Evolutionary conservation across 345 rosid genomes (phyloP), one percentile per base, ranked within the genome.

Genomic region (Salix udensis): DNA sequence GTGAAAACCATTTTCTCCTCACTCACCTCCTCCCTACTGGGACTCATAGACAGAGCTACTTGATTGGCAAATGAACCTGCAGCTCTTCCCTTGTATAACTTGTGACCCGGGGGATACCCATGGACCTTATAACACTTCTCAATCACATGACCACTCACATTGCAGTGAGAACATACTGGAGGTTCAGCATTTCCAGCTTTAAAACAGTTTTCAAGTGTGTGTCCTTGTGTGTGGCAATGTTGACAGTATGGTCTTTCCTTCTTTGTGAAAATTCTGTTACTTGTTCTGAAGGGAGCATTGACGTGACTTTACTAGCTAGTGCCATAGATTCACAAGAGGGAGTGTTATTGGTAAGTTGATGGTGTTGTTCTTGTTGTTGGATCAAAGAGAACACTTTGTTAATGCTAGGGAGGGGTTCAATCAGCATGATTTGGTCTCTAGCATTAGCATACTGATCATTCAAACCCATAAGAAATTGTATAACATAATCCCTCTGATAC

Each of bases 261-360:
- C 1, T 0, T 52, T 52, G 58, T 52, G 23, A 52, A 52, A 52
- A 0, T 18, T 52, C 1, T 52, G 0, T 6, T 52, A 52, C 0
- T 6, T 52, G 58, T 1, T 0, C 0, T 18, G 2, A 18, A 52
- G 0, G 10, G 1, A 1, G 9, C 0, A 18, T 6, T 0, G 0
- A 52, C 2, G 18, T n/a, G 0, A 18, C 1, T n/a, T 52, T 52
- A 19, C 23, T 18, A 1, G 58, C 9, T 0, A 52, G 0, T 0
- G 58, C 10, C 10, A 52, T 18, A 6, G 3, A 52, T 2, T 18
- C 9, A 6, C n/a, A 1, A 18, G 55, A 50, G 1, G 10, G 10
- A 52, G 58, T 52, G 3, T 18, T 52, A 0, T 18, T 52, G 10
- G 10, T 0, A 0, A 52, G 23, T 2, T 52, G 23, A 0, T 52